phyloP scores from a whole-genome alignment of 495 filamentous ascomycete genomes.

The Cercophora sp. region DNA sequence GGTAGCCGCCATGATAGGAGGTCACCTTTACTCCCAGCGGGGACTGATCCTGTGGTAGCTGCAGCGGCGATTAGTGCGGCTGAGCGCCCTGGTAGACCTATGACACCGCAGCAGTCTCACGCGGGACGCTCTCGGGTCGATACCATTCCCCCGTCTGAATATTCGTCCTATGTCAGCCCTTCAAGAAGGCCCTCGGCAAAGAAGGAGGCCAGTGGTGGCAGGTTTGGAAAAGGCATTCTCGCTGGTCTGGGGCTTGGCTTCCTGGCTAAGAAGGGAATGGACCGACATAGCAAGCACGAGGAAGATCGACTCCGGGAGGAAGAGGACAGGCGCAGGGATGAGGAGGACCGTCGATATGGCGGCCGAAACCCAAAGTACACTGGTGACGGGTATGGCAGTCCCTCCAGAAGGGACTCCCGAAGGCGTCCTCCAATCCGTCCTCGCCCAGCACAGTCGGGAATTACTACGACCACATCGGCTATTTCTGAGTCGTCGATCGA shows the following conservation, averaged over 20 bases:
- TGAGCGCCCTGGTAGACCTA: conserved; percentile 21
- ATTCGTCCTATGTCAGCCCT: conserved; percentile 47
- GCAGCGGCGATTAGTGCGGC: conserved; percentile 39
- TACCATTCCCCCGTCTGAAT: conserved; percentile 45
- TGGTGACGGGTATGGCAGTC: conserved; percentile 58
- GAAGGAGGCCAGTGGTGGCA: conserved; percentile 29
- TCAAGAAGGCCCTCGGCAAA: conserved; percentile 36
- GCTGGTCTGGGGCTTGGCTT: conserved; percentile 65
- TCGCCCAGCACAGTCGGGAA: conserved; percentile 30
- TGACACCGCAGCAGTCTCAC: conserved; percentile 40
- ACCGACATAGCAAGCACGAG: conserved; percentile 57
- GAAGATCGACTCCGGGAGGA: conserved; percentile 61
- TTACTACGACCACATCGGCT: conserved; percentile 30
- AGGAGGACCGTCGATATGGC: conserved; percentile 44
- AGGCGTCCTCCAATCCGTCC: conserved; percentile 30
- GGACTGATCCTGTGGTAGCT: conserved; percentile 34
- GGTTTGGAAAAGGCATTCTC: conserved; percentile 57
- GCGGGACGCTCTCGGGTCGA: conserved; percentile 39
- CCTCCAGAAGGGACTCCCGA: conserved; percentile 46
- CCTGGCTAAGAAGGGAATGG: conserved; percentile 60
- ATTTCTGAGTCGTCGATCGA: conserved; percentile 40
- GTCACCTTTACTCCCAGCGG: conserved; percentile 37
- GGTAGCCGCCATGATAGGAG: conserved; percentile 25
- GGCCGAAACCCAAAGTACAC: conserved; percentile 44
- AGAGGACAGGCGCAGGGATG: conserved; percentile 56